Evolutionary conservation across 1,139 yeast species (phyloP).

Genomic region (Blastobotrys apis): DNA sequence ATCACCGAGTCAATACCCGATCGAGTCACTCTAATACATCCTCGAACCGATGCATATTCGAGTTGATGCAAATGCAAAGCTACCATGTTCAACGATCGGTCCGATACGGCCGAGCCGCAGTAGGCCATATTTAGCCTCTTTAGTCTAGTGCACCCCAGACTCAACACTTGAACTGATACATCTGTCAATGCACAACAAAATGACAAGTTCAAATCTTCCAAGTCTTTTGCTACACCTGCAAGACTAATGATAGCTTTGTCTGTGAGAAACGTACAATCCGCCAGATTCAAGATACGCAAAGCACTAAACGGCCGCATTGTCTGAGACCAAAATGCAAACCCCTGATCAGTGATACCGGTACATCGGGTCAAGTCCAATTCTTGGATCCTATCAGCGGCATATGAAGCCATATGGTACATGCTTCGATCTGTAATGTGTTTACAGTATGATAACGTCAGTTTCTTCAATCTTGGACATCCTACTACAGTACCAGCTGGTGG

Average conservation of each 20-base stretch:
- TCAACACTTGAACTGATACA: constrained; percentile 58
- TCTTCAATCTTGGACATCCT: constrained; percentile 57
- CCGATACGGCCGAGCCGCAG: constrained; percentile 79
- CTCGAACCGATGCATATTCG: constrained; percentile 51
- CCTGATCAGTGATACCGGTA: constrained; percentile 71
- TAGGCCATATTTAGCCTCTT: constrained; percentile 56
- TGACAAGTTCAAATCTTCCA: constrained; percentile 55
- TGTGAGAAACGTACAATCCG: constrained; percentile 70
- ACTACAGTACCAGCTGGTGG: constrained; percentile 28
- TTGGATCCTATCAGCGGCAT: constrained; percentile 53
- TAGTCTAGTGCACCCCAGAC: constrained; percentile 59
- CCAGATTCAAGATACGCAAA: constrained; percentile 49
- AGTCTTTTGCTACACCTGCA: constrained; percentile 56
- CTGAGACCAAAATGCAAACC: constrained; percentile 59
- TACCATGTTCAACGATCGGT: constrained; percentile 59
- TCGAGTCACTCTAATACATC: constrained; percentile 70
- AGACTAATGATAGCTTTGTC: constrained; percentile 61
- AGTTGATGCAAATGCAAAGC: constrained; percentile 51
- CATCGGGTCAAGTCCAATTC: constrained; percentile 65
- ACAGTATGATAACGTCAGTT: constrained; percentile 62
- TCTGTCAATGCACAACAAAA: constrained; percentile 76
- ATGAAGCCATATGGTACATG: constrained; percentile 58
- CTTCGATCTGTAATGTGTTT: constrained; percentile 66
- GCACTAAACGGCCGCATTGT: constrained; percentile 49
- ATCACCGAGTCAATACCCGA: constrained; percentile 67